Percentiles rank a stretch among this genome's conserved stretches.
These are phyloP conservation scores for Mortierella hygrophila DNA, from an alignment of 192 early-diverging fungal genomes.

Conservation along the genomic window DNA sequence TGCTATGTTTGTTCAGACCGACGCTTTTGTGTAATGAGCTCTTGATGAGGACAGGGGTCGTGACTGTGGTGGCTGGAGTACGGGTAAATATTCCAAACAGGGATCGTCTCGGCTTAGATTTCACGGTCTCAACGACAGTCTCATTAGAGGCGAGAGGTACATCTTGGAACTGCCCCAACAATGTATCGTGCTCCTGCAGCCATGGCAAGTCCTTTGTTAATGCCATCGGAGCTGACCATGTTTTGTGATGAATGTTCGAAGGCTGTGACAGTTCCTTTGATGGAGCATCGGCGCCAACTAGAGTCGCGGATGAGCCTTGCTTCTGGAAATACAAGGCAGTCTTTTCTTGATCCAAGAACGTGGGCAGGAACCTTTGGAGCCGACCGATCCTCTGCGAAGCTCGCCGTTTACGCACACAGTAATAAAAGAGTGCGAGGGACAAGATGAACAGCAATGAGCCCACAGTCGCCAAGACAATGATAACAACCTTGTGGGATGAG, in stretches of 20 bases:
- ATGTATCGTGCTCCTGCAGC: conserved; percentile 34
- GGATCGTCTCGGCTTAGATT: conserved; percentile 12
- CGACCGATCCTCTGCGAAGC: conserved; percentile 46
- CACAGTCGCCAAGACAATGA: conserved; percentile 21
- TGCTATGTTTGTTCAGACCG: conserved; percentile 32
- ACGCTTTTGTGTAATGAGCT: conserved; percentile 41
- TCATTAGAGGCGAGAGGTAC: conserved; percentile 36
- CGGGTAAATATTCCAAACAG: background rate
- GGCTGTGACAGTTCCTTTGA: conserved; percentile 1
- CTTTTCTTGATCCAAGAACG: conserved; percentile 52
- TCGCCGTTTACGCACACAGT: conserved; percentile 38
- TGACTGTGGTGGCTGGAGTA: conserved; percentile 3
- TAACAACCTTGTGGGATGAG: background rate
- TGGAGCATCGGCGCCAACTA: conserved; percentile 1
- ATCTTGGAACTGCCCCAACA: conserved; percentile 46
- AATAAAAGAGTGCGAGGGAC: conserved; percentile 29
- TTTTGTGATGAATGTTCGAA: conserved; percentile 34
- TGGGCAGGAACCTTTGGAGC: conserved; percentile 41
- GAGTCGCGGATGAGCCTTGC: conserved; percentile 21
- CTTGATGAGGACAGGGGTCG: conserved; percentile 1
- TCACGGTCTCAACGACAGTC: conserved; percentile 17
- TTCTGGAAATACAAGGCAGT: conserved; percentile 38
- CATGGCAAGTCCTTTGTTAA: conserved; percentile 27
- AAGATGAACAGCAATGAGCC: conserved; percentile 33
- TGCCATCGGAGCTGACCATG: conserved; percentile 32